phyloP scores from a whole-genome alignment of 169 alveolate genomes.

The Cryptosporidium tyzzeri region DNA sequence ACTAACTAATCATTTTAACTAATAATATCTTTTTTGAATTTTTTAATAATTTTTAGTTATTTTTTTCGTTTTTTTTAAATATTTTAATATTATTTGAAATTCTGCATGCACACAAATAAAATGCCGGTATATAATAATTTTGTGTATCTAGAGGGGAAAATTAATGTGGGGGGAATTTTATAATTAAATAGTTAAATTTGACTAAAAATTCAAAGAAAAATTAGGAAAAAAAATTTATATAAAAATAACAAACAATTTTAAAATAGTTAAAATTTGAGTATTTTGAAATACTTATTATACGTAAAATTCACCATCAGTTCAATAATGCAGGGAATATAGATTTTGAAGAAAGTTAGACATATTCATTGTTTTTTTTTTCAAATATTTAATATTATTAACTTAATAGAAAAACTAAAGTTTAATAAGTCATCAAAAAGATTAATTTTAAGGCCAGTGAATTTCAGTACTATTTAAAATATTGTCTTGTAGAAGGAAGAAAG shows the following conservation, averaged over 20 bases:
- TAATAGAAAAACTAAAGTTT: not conserved
- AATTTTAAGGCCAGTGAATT: no score
- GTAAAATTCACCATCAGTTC: not conserved
- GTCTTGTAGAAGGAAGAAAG: no score
- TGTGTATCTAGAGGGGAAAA: conserved; percentile 42
- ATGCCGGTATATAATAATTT: conserved; percentile 26
- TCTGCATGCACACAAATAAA: conserved; percentile 10
- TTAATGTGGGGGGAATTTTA: conserved; percentile 33
- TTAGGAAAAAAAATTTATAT: not conserved
- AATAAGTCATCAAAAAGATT: not conserved
- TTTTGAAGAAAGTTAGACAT: not conserved
- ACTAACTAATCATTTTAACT: no score
- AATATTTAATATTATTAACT: not conserved
- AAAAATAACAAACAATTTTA: not conserved
- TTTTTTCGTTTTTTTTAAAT: not conserved
- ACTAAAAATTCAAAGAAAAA: not conserved
- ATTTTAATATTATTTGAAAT: not conserved
- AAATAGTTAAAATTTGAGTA: not conserved
- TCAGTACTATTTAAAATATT: no score
- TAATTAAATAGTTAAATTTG: conserved; percentile 48
- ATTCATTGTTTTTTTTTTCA: not conserved
- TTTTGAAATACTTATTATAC: not conserved
- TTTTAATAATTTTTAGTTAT: not conserved
- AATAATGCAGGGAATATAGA: not conserved
- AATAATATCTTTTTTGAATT: no score